phyloP scores from a whole-genome alignment of 2,329 filamentous ascomycete genomes.

The Emergomyces pasteurianus region DNA sequence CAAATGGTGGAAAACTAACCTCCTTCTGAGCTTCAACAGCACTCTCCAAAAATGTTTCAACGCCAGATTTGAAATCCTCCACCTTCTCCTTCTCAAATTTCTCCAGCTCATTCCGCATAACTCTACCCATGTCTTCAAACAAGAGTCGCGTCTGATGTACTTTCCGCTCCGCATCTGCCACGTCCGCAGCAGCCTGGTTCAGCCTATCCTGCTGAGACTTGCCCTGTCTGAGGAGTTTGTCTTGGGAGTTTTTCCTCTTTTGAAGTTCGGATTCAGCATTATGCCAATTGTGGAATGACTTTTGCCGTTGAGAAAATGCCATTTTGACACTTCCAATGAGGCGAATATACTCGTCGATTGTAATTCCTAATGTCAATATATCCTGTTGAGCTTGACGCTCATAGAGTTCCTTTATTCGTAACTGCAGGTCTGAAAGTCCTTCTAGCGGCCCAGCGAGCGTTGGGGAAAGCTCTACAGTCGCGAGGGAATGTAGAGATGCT shows the following conservation, averaged over 20 bases:
- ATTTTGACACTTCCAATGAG: slow-evolving; percentile 91
- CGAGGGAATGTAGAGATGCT: slow-evolving; percentile 79
- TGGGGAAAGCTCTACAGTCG: slow-evolving; percentile 83
- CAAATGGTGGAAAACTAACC: slow-evolving; percentile 41
- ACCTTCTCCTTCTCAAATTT: slow-evolving; percentile 96
- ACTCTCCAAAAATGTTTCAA: slow-evolving; percentile 94
- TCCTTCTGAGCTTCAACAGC: slow-evolving; percentile 98
- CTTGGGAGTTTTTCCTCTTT: slow-evolving; percentile 79
- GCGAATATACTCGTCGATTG: slow-evolving; percentile 95
- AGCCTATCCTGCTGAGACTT: slow-evolving; percentile 92
- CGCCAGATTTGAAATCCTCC: slow-evolving; percentile 95
- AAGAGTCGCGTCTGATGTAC: slow-evolving; percentile 80
- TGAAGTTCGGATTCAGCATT: slow-evolving; percentile 76
- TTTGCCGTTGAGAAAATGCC: slow-evolving; percentile 83
- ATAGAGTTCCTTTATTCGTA: slow-evolving; percentile 89
- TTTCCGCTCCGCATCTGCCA: slow-evolving; percentile 86
- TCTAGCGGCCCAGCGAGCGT: slow-evolving; percentile 80
- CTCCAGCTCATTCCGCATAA: slow-evolving; percentile 86
- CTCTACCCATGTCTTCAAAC: slow-evolving; percentile 93
- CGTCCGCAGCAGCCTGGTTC: slow-evolving; percentile 83
- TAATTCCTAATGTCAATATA: slow-evolving; percentile 88
- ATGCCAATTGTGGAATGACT: slow-evolving; percentile 92
- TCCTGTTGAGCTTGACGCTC: slow-evolving; percentile 96
- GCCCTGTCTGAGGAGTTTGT: slow-evolving; percentile 89
- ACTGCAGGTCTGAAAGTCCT: slow-evolving; percentile 81